A percentile compares a stretch with the other conserved stretches of the same genome.
Evolutionary conservation across 805 yeast genomes (phyloP).

Genomic region (Kurtzmaniella cleridarum): DNA sequence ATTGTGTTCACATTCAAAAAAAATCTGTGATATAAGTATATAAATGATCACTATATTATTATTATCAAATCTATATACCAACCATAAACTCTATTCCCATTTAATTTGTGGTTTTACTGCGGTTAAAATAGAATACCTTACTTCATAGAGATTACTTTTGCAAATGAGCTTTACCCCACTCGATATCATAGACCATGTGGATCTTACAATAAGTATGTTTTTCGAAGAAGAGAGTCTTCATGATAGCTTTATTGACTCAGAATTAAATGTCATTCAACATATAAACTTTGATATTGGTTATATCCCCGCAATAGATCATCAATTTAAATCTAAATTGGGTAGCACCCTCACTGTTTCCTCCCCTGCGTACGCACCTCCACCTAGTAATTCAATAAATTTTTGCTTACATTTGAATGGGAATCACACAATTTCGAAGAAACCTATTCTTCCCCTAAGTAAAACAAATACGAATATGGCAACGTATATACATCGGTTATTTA

Average conservation of each 20-base stretch:
- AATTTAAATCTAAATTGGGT: neutral
- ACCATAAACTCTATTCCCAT: too few species aligned
- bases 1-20: too few species aligned
- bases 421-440: conserved; percentile 7
- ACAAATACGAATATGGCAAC: conserved; percentile 23
- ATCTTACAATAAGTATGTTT: too few species aligned
- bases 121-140: too few species aligned
- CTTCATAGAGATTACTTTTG: too few species aligned
- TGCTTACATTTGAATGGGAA: neutral
- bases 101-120: too few species aligned
- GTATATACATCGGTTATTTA: conserved; percentile 16
- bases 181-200: too few species aligned
- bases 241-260: neutral
- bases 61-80: too few species aligned
- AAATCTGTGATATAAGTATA: too few species aligned
- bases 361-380: conserved; percentile 13
- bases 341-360: neutral
- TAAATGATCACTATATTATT: too few species aligned
- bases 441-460: conserved; percentile 14
- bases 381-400: neutral
- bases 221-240: too few species aligned
- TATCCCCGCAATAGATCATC: neutral
- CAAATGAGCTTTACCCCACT: too few species aligned
- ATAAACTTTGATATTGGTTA: neutral
- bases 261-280: neutral